Evolutionary conservation across 306 rosid species (phyloP), one percentile per base, ranked within the genome.

Genomic region (Vicia faba): DNA sequence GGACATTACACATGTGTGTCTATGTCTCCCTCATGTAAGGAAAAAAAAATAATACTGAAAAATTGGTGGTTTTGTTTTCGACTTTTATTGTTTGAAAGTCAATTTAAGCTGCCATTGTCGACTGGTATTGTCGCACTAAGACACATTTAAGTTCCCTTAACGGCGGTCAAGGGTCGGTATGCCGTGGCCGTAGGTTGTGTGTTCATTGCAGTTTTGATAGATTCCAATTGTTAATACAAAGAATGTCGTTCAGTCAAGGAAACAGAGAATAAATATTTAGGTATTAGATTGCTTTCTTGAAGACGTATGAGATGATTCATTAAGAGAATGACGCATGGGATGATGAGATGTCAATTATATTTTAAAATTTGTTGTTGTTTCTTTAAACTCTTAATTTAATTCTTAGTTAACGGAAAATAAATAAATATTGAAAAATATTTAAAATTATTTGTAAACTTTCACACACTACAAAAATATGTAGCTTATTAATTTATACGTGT

Each of bases 11-110:
- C 56, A 14, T 55, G 57, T 28, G 41, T 15, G 23, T 8, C 16
- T 54, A 11, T 55, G 74, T 56, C 65, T 69, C 74, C 54, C 11
- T 23, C 29, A 39, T 35, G 12, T 20, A 20, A 51, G 20, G 62
- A 20, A 51, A 50, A 51, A 13, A 33, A 25, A 51, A 53, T 8
- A 40, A 23, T 11, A 26, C 46, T 39, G 19, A 4, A 45, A 65
- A 46, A 31, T 8, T 16, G 44, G 59, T 65, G 44, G 58, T 25
- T 25, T 29, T 26, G 55, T 63, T 41, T 41, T 41, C 20, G 11
- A 49, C 40, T 25, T 43, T 41, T 63, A 12, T 63, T 8, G 54
- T 63, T 41, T 7, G 55, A 43, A 8, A 63, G 51, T 63, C 72
- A 51, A 53, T 18, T 19, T 56, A 51, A 67, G 51, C n/a, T 53